phyloP scores from a whole-genome alignment of 805 yeast species.

The Yamadazyma scolyti region DNA sequence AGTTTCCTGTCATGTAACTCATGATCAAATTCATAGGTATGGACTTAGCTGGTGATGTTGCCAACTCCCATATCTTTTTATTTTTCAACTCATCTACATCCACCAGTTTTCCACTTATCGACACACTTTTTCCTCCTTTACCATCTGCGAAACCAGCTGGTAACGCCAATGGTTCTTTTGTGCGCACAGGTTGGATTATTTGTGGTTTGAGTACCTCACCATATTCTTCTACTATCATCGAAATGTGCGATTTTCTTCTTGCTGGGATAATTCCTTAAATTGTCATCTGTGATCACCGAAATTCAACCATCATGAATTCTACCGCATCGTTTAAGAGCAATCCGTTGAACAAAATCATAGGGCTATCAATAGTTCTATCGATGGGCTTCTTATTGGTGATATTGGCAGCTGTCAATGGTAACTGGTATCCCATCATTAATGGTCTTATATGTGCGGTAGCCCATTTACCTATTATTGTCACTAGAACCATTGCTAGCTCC shows the following conservation, averaged over 20 bases:
- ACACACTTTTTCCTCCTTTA: conserved; percentile 2
- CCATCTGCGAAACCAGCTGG: conserved; percentile 15
- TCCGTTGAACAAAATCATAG: conserved; percentile 75
- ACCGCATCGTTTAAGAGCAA: conserved; percentile 26
- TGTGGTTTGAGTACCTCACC: conserved; percentile 11
- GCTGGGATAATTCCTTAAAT: too few species aligned
- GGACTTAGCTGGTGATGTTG: conserved; percentile 72
- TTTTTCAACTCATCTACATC: conserved; percentile 34
- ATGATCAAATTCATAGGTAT: conserved; percentile 89
- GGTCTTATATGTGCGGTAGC: conserved; percentile 40
- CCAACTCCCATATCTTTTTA: conserved; percentile 83
- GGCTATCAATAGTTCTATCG: conserved; percentile 73
- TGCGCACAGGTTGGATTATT: conserved; percentile 6
- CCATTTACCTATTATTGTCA: conserved; percentile 33
- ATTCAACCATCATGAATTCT: conserved; percentile 15
- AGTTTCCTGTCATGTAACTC: conserved; percentile 91
- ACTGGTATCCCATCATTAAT: conserved; percentile 87
- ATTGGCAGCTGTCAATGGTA: conserved; percentile 79
- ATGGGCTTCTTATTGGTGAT: conserved; percentile 87
- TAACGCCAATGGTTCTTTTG: conserved; percentile 6
- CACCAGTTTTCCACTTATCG: too few species aligned
- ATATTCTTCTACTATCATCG: conserved; percentile 2
- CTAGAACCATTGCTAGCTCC: conserved; percentile 27
- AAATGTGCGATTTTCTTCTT: too few species aligned
- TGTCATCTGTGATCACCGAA: too few species aligned